These are phyloP conservation scores for Botrytis cinerea DNA, from an alignment of 2,329 filamentous ascomycete genomes.

Conservation along the genomic window DNA sequence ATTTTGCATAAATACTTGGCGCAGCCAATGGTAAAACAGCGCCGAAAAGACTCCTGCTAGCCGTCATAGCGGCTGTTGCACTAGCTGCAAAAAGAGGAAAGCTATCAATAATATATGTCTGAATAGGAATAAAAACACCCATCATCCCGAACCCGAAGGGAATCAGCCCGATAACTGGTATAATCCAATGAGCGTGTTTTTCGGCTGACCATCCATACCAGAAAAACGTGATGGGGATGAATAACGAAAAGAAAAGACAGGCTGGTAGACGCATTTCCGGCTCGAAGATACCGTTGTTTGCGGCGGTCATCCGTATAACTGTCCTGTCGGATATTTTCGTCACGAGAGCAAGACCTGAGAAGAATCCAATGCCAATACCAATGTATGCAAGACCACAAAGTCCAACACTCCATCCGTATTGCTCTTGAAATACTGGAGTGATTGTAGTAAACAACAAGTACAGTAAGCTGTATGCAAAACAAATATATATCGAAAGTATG, in stretches of 20 bases:
- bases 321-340: slow-evolving; percentile 46
- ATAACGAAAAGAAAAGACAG: slow-evolving; percentile 45
- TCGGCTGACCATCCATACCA: slow-evolving; percentile 52
- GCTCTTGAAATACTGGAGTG: slow-evolving; percentile 49
- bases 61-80: slow-evolving; percentile 45
- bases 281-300: slow-evolving; percentile 41
- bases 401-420: slow-evolving; percentile 46
- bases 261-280: slow-evolving; percentile 48
- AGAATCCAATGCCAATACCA: slow-evolving; percentile 46
- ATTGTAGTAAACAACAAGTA: slow-evolving; percentile 56
- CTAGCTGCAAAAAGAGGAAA: slow-evolving; percentile 46
- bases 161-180: slow-evolving; percentile 44
- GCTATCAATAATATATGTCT: slow-evolving; percentile 50
- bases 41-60: slow-evolving; percentile 48
- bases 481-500: slow-evolving; percentile 77
- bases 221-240: slow-evolving; percentile 49
- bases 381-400: slow-evolving; percentile 48
- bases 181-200: slow-evolving; percentile 46
- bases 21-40: slow-evolving; percentile 54
- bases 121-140: slow-evolving; percentile 46
- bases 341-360: slow-evolving; percentile 45
- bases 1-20: slow-evolving; percentile 46
- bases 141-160: slow-evolving; percentile 49
- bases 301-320: slow-evolving; percentile 48
- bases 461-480: slow-evolving; percentile 56